A percentile compares a stretch with the other conserved stretches of the same genome.
These are phyloP conservation scores for Lactarius tabidus DNA, from an alignment of 768 basidiomycete genomes.

Conservation along the genomic window DNA sequence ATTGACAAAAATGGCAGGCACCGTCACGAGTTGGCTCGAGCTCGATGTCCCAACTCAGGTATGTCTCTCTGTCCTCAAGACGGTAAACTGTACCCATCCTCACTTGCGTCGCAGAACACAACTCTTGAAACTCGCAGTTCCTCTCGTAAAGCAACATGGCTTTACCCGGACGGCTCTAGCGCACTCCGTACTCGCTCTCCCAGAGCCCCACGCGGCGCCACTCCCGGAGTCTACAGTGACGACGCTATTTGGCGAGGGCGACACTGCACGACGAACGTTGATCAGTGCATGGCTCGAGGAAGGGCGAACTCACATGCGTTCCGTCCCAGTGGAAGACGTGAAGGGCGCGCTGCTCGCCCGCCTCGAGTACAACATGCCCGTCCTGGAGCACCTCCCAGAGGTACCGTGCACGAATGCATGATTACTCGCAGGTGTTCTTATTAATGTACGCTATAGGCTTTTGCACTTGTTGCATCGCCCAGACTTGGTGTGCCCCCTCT, in stretches of 20 bases:
- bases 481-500: conserved; percentile 45
- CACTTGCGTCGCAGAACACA: conserved; percentile 21
- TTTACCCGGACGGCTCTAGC: conserved; percentile 72
- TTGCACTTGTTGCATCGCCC: conserved; percentile 60
- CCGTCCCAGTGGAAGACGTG: conserved; percentile 34
- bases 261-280: conserved; percentile 58
- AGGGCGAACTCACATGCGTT: conserved; percentile 51
- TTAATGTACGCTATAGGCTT: conserved; percentile 47
- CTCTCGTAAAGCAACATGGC: conserved; percentile 61
- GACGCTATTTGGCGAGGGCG: conserved; percentile 67
- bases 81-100: background rate
- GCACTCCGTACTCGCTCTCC: conserved; percentile 55
- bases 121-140: conserved; percentile 58
- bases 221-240: conserved; percentile 68
- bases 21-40: background rate
- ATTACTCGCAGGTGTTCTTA: background rate
- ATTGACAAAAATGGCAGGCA: conserved; percentile 13
- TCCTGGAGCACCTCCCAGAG: conserved; percentile 61
- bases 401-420: conserved; percentile 34
- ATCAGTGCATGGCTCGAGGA: conserved; percentile 73
- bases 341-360: conserved; percentile 52
- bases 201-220: conserved; percentile 49
- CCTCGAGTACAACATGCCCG: conserved; percentile 63
- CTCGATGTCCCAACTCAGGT: conserved; percentile 15
- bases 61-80: background rate